Conservation (phyloP, 345 rosid genomes). For the Euphorbia tirucalli region DNA sequence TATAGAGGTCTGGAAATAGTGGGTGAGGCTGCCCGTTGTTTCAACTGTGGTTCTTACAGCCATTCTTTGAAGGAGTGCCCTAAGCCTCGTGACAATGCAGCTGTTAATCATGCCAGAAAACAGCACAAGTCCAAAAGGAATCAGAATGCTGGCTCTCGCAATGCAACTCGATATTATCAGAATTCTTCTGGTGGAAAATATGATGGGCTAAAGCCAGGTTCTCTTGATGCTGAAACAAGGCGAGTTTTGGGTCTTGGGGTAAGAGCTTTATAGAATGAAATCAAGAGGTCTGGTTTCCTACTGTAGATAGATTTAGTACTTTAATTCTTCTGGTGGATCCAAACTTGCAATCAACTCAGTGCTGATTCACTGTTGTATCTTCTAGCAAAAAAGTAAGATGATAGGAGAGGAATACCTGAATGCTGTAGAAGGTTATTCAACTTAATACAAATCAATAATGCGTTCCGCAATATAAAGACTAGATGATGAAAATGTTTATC, state of each 20-base stretch:
- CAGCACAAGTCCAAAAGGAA: slow-evolving; percentile 64
- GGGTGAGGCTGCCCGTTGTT: slow-evolving; percentile 78
- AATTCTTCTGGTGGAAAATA: slow-evolving; percentile 66
- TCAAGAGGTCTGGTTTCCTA: not conserved
- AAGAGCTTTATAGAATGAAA: slow-evolving; percentile 17
- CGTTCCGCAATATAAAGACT: not conserved
- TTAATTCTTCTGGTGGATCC: slow-evolving; percentile 12
- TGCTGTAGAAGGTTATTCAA: not conserved
- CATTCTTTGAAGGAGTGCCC: slow-evolving; percentile 86
- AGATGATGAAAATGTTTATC: not conserved
- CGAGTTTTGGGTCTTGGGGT: slow-evolving; percentile 83
- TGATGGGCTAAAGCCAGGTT: slow-evolving; percentile 86
- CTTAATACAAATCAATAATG: not conserved
- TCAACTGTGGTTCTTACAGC: slow-evolving; percentile 87
- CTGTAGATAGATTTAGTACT: not conserved
- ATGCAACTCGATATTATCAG: slow-evolving; percentile 70
- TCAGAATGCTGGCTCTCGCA: slow-evolving; percentile 53
- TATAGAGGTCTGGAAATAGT: slow-evolving; percentile 72
- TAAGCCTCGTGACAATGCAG: slow-evolving; percentile 77
- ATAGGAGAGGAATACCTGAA: not conserved
- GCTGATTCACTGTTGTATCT: not conserved
- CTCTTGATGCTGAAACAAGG: slow-evolving; percentile 74
- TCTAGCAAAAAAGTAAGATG: not conserved
- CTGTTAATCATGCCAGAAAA: slow-evolving; percentile 80
- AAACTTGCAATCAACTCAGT: not conserved